Conservation (phyloP, 208 protist genomes). For the Trichomonas gallinae region DNA sequence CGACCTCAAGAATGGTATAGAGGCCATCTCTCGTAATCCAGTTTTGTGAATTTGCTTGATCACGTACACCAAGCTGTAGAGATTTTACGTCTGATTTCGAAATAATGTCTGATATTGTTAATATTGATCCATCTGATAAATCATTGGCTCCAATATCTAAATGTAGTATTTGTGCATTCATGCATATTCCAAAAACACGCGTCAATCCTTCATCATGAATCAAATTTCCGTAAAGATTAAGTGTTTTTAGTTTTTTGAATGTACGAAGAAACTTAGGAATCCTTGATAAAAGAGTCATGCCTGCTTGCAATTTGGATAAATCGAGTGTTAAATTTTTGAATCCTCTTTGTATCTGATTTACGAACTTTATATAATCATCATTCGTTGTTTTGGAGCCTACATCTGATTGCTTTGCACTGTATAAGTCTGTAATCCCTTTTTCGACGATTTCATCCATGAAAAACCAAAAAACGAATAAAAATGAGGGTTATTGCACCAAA, state of each 20-base stretch:
- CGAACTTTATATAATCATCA: neutral
- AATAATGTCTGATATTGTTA: neutral
- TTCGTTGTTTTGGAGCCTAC: neutral
- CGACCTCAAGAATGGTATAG: neutral
- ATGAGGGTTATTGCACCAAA: no score
- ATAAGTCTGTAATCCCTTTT: neutral
- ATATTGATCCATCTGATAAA: neutral
- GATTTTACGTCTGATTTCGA: neutral
- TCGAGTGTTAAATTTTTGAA: neutral
- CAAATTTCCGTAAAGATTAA: constrained; percentile 21
- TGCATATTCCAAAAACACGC: neutral
- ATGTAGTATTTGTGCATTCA: neutral
- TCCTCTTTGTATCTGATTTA: neutral
- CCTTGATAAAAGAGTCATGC: neutral
- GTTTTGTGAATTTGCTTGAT: neutral
- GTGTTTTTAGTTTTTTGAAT: neutral
- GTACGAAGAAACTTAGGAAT: neutral
- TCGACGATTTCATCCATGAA: neutral
- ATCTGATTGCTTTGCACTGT: neutral
- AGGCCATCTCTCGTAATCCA: neutral
- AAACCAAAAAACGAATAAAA: neutral
- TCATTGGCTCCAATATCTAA: neutral
- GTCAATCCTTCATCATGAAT: constrained; percentile 12
- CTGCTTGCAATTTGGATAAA: neutral
- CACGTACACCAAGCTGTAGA: neutral